Percentiles rank a stretch among this genome's conserved stretches.
Evolutionary conservation across 2,329 filamentous ascomycete species (phyloP).

Genomic region (Exophiala sideris): DNA sequence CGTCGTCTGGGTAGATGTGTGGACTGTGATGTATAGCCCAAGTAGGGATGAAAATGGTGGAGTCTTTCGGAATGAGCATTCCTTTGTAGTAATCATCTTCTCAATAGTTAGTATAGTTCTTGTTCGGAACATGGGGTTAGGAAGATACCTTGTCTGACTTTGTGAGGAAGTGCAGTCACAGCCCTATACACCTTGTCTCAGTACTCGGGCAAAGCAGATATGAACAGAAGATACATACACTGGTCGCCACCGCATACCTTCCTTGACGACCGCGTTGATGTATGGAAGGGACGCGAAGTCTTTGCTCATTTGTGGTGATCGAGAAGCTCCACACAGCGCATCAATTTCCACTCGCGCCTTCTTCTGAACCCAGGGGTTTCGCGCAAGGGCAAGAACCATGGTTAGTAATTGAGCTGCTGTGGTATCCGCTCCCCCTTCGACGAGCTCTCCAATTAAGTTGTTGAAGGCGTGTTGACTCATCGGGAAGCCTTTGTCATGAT

Average conservation of each 20-base stretch:
- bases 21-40: conserved; percentile 10
- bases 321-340: neutral
- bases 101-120: neutral
- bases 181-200: neutral
- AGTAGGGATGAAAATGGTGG: conserved; percentile 32
- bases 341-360: neutral
- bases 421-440: conserved; percentile 16
- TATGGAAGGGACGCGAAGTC: too few relatives aligned
- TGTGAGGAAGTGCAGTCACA: neutral
- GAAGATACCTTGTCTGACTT: neutral
- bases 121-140: too few relatives aligned
- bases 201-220: too few relatives aligned
- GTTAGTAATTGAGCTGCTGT: neutral
- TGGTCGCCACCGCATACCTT: too few relatives aligned
- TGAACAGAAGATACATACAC: too few relatives aligned
- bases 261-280: too few relatives aligned
- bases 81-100: conserved; percentile 48
- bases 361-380: neutral
- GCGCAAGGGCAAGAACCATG: neutral
- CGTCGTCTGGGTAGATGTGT: neutral
- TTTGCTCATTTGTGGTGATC: too few relatives aligned
- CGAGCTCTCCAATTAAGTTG: conserved; percentile 10
- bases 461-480: conserved; percentile 1
- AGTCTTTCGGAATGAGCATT: conserved; percentile 48
- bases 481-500: neutral